These are phyloP conservation scores for Jamesozyma lodderae DNA, from an alignment of 805 yeast genomes.

Conservation along the genomic window DNA sequence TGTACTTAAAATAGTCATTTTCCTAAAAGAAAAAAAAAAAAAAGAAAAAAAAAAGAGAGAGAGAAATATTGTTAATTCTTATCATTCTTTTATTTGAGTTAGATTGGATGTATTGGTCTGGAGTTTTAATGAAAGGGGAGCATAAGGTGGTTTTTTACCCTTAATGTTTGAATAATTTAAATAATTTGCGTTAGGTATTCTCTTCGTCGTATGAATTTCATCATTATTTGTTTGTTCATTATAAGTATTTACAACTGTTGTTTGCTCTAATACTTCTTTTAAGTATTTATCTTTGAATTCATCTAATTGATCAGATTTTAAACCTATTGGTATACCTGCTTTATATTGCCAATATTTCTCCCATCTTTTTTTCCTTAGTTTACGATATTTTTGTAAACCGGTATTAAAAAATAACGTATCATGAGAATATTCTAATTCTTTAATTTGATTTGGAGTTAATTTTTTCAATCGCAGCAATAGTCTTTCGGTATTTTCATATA, in stretches of 20 bases:
- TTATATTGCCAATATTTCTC: slow-evolving; percentile 38
- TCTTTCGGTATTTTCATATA: slow-evolving; percentile 28
- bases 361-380: slow-evolving; percentile 41
- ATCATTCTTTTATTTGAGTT: no score
- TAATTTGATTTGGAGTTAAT: slow-evolving; percentile 32
- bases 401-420: slow-evolving; percentile 40
- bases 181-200: slow-evolving; percentile 42
- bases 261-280: slow-evolving; percentile 26
- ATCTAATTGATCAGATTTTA: slow-evolving; percentile 18
- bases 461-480: slow-evolving; percentile 23
- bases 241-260: slow-evolving; percentile 25
- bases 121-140: not conserved
- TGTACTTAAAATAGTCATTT: no score
- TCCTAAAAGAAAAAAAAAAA: no score
- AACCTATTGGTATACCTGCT: slow-evolving; percentile 33
- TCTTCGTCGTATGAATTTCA: slow-evolving; percentile 36
- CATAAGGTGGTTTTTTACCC: slow-evolving; percentile 39
- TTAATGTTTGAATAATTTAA: slow-evolving; percentile 38
- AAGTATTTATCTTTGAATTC: slow-evolving; percentile 24
- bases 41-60: no score
- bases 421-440: slow-evolving; percentile 41
- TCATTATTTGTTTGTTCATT: slow-evolving; percentile 35
- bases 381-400: slow-evolving; percentile 35
- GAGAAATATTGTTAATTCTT: no score
- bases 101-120: not conserved